Conservation (phyloP, 2,329 filamentous ascomycete species). For the Botrytis porri region DNA sequence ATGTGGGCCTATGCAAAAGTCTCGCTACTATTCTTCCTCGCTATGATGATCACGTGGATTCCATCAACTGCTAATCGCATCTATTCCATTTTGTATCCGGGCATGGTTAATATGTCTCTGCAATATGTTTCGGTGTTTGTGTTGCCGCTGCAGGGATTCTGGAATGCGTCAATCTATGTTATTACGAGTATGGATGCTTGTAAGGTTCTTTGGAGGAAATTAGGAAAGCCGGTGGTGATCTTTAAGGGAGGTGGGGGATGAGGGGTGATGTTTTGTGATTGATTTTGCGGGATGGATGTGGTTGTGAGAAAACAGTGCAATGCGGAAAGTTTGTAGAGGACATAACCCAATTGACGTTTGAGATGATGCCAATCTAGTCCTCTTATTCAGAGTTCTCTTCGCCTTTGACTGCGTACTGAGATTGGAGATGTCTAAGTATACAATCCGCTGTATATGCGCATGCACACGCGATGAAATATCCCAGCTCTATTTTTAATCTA, state of each 20-base stretch:
- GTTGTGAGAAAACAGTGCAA: not conserved
- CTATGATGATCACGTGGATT: conserved; percentile 71
- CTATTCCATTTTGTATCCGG: conserved; percentile 61
- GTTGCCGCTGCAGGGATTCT: conserved; percentile 77
- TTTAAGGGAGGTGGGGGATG: not conserved
- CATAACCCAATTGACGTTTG: no score
- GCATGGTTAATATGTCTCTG: conserved; percentile 54
- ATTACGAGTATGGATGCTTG: conserved; percentile 56
- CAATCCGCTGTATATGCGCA: not conserved
- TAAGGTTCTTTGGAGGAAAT: not conserved
- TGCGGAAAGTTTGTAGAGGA: not conserved
- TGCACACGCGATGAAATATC: not conserved
- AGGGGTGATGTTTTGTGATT: not conserved
- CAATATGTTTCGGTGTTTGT: conserved; percentile 71
- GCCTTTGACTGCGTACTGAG: not conserved
- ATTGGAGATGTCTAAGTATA: not conserved
- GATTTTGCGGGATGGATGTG: not conserved
- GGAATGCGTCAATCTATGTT: conserved; percentile 77
- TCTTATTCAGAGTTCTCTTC: not conserved
- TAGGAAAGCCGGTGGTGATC: not conserved
- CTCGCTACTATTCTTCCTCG: conserved; percentile 67
- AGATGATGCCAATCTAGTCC: not conserved
- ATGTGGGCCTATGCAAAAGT: conserved; percentile 70
- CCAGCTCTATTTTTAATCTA: not conserved
- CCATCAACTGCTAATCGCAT: conserved; percentile 75